Conservation (phyloP, 73 alveolate species). For the Paramecium caudatum region DNA sequence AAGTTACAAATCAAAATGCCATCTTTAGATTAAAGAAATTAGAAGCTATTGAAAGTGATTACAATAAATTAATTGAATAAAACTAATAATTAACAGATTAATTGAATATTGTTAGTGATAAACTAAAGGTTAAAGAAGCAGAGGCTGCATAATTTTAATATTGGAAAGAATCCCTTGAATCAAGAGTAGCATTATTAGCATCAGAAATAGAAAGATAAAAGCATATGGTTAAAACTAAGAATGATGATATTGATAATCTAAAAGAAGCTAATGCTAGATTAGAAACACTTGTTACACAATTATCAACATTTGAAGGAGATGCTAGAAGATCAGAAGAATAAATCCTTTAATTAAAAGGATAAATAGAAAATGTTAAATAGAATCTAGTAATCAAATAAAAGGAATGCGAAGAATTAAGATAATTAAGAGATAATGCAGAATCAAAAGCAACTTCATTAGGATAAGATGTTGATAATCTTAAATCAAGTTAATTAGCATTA, state of each 20-base stretch:
- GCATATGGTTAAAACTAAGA: slow-evolving; percentile 50
- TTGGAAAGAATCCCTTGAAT: slow-evolving; percentile 32
- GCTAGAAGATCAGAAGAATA: slow-evolving; percentile 60
- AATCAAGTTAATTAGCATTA: slow-evolving; percentile 2
- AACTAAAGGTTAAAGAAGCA: slow-evolving; percentile 4
- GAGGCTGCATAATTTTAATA: slow-evolving; percentile 16
- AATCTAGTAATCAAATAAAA: neutral
- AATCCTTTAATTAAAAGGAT: slow-evolving; percentile 9
- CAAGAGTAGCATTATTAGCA: slow-evolving; percentile 65
- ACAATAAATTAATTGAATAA: neutral
- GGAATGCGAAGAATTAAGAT: slow-evolving; percentile 57
- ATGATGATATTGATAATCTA: slow-evolving; percentile 43
- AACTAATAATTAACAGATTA: neutral
- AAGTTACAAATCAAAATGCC: slow-evolving; percentile 30
- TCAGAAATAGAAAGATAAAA: slow-evolving; percentile 57
- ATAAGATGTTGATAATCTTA: slow-evolving; percentile 12
- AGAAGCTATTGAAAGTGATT: slow-evolving; percentile 56
- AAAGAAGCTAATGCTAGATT: slow-evolving; percentile 43
- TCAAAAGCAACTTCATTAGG: neutral
- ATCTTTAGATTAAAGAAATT: slow-evolving; percentile 10
- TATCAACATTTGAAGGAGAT: slow-evolving; percentile 55
- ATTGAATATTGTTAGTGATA: neutral
- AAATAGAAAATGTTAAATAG: neutral
- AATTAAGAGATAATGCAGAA: slow-evolving; percentile 36
- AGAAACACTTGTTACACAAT: slow-evolving; percentile 5